Evolutionary conservation across 495 filamentous ascomycete species (phyloP), one percentile per base, ranked within the genome.

Genomic region (Bombardia bombarda): DNA sequence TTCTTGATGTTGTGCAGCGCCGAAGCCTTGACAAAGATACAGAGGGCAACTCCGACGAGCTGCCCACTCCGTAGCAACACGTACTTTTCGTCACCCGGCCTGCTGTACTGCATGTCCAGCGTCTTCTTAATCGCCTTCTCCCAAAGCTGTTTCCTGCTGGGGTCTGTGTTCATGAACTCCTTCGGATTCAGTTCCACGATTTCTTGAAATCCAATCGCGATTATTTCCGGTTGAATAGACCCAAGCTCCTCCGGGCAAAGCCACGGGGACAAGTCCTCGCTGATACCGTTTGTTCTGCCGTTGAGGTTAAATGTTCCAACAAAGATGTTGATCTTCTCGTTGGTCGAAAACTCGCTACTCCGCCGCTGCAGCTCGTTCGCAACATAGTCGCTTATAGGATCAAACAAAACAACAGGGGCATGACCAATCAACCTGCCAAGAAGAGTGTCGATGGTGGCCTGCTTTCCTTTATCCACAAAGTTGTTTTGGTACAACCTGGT

Each of bases 121-220:
- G 84, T 86, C 42, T 68, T 72, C 45, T 82, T 78, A 8, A 96
- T 87, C 5, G 87, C 81, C 46, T 65, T 61, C 60, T 99, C 90
- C 92, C 92, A 99, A 17, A 75, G 65, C 54, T 89, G 82, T 39
- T 90, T 83, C 43, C 85, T 78, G 7, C 75, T 76, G 18, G 93
- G 92, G 68, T 97, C 90, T 30, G 89, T 96, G 40, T 92, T 93
- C 89, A 99, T 97, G 55, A 99, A 97, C 56, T 99, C 93, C 60
- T 97, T 90, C 14, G 93, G 90, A 53, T 87, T 95, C 12, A 99
- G 72, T 55, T 90, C 83, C 13, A 99, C 93, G 41, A 99, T 97
- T 66, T 99, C 92, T 53, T 99, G 92, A 51, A 99, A 97, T 0
- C 87, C 92, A 22, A 95, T 79, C 7, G 80, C 89, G 38, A 93